A percentile compares a stretch with the other conserved stretches of the same genome.
Conservation (phyloP, 345 rosid genomes). For the Viola odorata region DNA sequence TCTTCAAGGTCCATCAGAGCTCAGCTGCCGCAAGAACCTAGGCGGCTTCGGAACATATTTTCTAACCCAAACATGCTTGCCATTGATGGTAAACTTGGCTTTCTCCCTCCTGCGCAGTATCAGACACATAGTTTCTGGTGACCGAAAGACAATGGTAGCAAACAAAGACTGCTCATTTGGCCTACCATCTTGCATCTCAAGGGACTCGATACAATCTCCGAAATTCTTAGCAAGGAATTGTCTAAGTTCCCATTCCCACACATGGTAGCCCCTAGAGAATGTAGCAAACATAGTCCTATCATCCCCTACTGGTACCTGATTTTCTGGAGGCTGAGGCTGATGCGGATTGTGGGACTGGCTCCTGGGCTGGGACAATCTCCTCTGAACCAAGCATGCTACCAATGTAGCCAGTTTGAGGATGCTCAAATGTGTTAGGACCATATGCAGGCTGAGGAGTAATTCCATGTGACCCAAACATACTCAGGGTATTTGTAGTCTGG, state of each 20-base stretch:
- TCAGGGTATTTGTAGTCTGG: too few relatives aligned
- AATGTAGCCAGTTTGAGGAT: not conserved
- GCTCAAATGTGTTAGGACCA: not conserved
- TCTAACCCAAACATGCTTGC: conserved; percentile 67
- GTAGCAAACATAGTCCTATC: conserved; percentile 58
- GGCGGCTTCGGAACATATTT: conserved; percentile 42
- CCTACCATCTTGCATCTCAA: conserved; percentile 49
- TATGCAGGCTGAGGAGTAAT: too few relatives aligned
- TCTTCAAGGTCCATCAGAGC: not conserved
- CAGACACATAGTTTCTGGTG: conserved; percentile 14
- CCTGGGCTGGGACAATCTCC: not conserved
- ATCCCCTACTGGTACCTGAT: conserved; percentile 23
- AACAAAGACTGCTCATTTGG: conserved; percentile 38
- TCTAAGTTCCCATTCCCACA: conserved; percentile 40
- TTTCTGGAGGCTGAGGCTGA: not conserved
- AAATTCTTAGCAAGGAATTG: conserved; percentile 32
- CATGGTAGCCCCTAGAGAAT: conserved; percentile 59
- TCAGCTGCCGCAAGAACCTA: not conserved
- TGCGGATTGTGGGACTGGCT: too few relatives aligned
- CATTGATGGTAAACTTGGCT: conserved; percentile 54
- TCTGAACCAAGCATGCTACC: not conserved
- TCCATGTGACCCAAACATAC: too few relatives aligned
- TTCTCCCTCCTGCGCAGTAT: conserved; percentile 31
- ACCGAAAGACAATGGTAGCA: conserved; percentile 39
- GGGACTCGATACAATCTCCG: conserved; percentile 48